phyloP scores from a whole-genome alignment of 208 protist genomes.

The Wallacemonas sp. region DNA sequence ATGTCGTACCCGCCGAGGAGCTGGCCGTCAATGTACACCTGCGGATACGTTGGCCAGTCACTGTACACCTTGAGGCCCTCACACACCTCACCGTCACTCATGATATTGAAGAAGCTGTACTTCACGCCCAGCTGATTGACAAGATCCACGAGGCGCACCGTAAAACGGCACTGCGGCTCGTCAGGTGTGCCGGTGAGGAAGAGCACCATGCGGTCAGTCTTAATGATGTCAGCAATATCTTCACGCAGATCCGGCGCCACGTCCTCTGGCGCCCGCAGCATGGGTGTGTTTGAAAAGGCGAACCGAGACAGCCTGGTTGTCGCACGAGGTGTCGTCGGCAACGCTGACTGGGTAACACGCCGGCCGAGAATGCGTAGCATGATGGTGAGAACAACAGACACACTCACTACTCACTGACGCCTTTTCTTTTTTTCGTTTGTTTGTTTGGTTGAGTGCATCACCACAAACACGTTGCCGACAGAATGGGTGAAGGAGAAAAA shows the following conservation, averaged over 20 bases:
- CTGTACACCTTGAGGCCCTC: constrained; percentile 89
- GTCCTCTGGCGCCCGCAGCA: constrained; percentile 33
- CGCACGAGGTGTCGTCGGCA: too few species aligned
- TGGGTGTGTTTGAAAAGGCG: constrained; percentile 5
- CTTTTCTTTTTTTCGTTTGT: too few species aligned
- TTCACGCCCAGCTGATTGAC: constrained; percentile 66
- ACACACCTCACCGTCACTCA: constrained; percentile 87
- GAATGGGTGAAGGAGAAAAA: too few species aligned
- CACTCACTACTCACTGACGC: too few species aligned
- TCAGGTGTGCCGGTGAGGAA: constrained; percentile 91
- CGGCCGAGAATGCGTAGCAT: background rate
- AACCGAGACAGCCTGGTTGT: too few species aligned
- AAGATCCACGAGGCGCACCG: constrained; percentile 76
- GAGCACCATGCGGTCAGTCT: constrained; percentile 71
- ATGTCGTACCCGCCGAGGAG: constrained; percentile 92
- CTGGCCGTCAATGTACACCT: constrained; percentile 91
- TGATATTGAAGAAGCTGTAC: constrained; percentile 90
- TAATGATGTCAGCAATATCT: constrained; percentile 69
- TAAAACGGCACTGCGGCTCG: constrained; percentile 89
- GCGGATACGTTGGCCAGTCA: constrained; percentile 93
- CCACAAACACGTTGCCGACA: too few species aligned
- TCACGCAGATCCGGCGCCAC: constrained; percentile 54
- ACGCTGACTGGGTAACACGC: background rate
- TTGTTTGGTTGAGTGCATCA: too few species aligned
- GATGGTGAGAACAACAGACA: too few species aligned